These are phyloP conservation scores for Phytopythium kandeliae DNA, from an alignment of 352 stramenopile species.

Conservation along the genomic window DNA sequence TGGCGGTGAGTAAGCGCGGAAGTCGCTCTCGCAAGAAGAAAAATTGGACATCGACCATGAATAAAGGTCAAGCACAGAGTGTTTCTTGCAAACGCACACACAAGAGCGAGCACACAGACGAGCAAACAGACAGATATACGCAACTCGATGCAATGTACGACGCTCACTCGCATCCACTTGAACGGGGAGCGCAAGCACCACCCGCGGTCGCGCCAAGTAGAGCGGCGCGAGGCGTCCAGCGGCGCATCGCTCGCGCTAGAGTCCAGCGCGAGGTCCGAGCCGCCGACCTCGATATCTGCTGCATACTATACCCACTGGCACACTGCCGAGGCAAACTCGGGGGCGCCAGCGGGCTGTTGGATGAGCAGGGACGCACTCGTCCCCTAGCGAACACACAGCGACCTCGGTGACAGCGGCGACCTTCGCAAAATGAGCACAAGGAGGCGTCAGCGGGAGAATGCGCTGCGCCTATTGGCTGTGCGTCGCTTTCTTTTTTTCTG, in stretches of 20 bases:
- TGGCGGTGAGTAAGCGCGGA: conserved; percentile 72
- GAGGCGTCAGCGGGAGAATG: too few species aligned
- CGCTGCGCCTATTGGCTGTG: conserved; percentile 1
- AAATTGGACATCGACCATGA: conserved; percentile 83
- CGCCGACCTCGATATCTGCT: conserved; percentile 40
- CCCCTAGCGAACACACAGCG: conserved; percentile 3
- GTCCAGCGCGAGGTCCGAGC: not conserved
- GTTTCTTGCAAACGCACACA: conserved; percentile 55
- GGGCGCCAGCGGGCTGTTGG: conserved; percentile 58
- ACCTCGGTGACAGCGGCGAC: not conserved
- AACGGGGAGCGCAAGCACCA: not conserved
- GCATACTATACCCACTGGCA: conserved; percentile 76
- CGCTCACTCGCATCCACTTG: conserved; percentile 13
- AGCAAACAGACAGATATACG: conserved; percentile 4
- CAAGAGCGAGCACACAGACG: conserved; percentile 9
- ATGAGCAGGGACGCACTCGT: conserved; percentile 31
- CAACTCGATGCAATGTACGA: conserved; percentile 21
- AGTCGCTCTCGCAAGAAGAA: conserved; percentile 65
- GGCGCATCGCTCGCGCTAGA: not conserved
- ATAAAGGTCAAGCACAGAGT: conserved; percentile 80
- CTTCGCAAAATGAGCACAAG: too few species aligned
- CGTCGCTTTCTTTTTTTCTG: not conserved
- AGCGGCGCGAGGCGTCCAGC: conserved; percentile 4
- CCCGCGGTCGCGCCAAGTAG: conserved; percentile 16
- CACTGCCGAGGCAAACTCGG: conserved; percentile 19